Base-by-base conservation (phyloP, 441 rosid species). In the Iberis amara region DNA sequence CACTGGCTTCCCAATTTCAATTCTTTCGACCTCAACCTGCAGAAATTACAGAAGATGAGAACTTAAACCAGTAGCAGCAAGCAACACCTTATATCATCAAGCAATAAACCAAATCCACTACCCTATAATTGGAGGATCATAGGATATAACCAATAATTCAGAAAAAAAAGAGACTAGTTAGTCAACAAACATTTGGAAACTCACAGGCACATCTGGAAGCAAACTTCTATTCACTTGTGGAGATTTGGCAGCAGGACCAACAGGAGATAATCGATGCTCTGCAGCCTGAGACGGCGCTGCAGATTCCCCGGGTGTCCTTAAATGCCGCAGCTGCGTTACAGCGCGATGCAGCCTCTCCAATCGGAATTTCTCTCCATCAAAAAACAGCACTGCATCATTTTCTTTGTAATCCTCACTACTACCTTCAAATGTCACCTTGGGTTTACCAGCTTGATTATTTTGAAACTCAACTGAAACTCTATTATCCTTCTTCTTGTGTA, bases 391-490 rank as follows among this genome's bases (percentile, higher is more conserved):
- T 0, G 85, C 96, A 31, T 88, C 96, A 42, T 78, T 79, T 10
- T 88, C 94, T 52, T 76, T 85, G 68, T 89, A 85, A 61, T 89
- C 95, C 76, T 89, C 85, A 15, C 83, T 79, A 43, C 83, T 80
- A 12, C 97, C 94, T 68, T 86, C 87, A 65, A 82, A 89, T 10
- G 80, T 68, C 39, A 83, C 85, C 65, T 83, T 83, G 31, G 86
- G 75, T 57, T 80, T 86, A 37, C 97, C 89, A 18, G 40, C 61
- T 68, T 83, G 95, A 64, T 83, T 89, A 46, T 83, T 89, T 30
- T 86, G 95, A 62, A 86, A 89, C 71, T 83, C 95, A 38, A 79
- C 86, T 7, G 95, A 73, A 42, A 81, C 97, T 70, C 86, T 73
- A 14, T 73, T 84, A 15, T 82, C 85, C 62, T 82, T 86, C 31